A percentile compares a stretch with the other conserved stretches of the same genome.
These are phyloP conservation scores for Alternaria angustiovoidea DNA, from an alignment of 2,329 filamentous ascomycete species.

Conservation along the genomic window DNA sequence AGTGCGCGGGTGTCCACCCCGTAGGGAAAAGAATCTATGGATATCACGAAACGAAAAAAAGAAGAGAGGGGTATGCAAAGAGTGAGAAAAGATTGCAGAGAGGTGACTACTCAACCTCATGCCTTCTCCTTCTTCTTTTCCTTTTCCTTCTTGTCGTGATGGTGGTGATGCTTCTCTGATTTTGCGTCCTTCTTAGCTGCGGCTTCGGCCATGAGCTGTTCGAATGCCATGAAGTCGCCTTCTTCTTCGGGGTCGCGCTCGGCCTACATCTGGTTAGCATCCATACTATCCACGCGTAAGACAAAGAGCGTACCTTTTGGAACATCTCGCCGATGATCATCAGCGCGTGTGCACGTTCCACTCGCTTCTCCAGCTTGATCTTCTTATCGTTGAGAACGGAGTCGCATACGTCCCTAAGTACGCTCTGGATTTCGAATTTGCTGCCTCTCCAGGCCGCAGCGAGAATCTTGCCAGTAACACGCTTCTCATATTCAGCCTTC, in stretches of 20 bases:
- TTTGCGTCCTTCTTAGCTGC: conserved; percentile 90
- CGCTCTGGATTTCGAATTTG: conserved; percentile 98
- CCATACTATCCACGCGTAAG: not conserved
- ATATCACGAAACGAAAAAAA: conserved; percentile 37
- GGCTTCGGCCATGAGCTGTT: conserved; percentile 96
- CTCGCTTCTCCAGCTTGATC: conserved; percentile 80
- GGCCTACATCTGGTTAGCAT: conserved; percentile 63
- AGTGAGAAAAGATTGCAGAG: not conserved
- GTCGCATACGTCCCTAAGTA: conserved; percentile 94
- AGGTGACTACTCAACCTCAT: conserved; percentile 14
- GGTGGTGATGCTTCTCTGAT: conserved; percentile 76
- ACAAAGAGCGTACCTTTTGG: conserved; percentile 70
- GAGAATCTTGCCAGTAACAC: conserved; percentile 96
- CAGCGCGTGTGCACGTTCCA: conserved; percentile 90
- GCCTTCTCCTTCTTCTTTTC: conserved; percentile 38
- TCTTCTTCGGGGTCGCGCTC: conserved; percentile 93
- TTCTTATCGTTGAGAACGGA: conserved; percentile 80
- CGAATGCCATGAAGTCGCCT: conserved; percentile 98
- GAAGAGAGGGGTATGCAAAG: conserved; percentile 2
- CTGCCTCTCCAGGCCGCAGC: conserved; percentile 95
- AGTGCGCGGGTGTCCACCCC: not conserved
- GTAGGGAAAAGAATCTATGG: conserved; percentile 34
- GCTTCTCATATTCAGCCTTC: conserved; percentile 92
- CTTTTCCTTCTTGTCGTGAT: conserved; percentile 49
- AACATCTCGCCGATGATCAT: conserved; percentile 90